Base-by-base conservation (phyloP, 75 land plant species). In the Picea glauca region DNA sequence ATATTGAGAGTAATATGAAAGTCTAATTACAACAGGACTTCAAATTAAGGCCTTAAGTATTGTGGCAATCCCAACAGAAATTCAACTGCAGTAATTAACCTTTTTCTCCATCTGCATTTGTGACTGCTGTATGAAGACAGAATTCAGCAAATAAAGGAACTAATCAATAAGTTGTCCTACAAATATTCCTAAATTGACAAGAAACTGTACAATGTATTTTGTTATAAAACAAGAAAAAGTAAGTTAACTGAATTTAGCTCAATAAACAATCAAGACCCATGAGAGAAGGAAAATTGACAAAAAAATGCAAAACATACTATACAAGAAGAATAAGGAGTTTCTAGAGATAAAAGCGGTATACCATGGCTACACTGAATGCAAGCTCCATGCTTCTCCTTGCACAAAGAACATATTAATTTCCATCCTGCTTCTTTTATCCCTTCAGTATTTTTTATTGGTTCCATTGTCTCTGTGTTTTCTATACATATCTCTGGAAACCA, bases 281-380 rank as follows among this genome's bases (percentile, higher is more conserved):
- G 57, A 80, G 72, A 79, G 18, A 75, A 67, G 75, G 67, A 80
- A 74, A 46, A 74, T 54, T 76, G 33, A 15, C 17, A 54, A 54
- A 77, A 58, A 65, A 74, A 40, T 32, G 78, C n/a, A 31, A 3
- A 9, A 75, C 56, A 74, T 40, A 32, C 76, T 76, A 20, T n/a
- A 43, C 31, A 61, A 40, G 31, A 33, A 4, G 18, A 31, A 33
- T 13, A 40, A 5, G 5, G 43, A 78, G 58, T 32, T 79, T 23
- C 46, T 58, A 79, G 13, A 13, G 58, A 59, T 60, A 31, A 30
- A 78, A 68, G 66, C 75, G 1, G 40, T 83, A 80, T 96, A 96
- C 99, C 99, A 78, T 96, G 87, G 85, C 95, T 94, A 80, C 99
- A 96, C 31, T 94, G 99, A 59, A 96, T 83, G 78, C 98, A 96